Base-by-base conservation (phyloP, 2,329 filamentous ascomycete species). In the Botrytis sinoallii region DNA sequence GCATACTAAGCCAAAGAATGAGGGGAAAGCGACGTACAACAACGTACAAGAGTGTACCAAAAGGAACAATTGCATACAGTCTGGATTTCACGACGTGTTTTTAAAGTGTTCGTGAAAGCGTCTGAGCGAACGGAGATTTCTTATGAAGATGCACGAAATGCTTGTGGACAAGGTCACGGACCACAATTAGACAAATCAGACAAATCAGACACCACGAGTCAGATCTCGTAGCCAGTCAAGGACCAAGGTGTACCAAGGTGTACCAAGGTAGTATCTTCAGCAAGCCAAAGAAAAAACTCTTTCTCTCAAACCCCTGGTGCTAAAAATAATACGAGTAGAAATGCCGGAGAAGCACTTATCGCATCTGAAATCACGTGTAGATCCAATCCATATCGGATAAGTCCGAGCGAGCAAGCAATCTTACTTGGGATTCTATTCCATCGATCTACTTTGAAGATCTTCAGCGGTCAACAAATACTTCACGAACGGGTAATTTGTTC, bases 41-140 rank as follows among this genome's bases (percentile, higher is more conserved):
- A 44, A 69, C 0, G 46, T 57, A 57, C 52, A 16, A 57, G n/a
- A 57, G 29, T 9, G 44, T 9, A 66, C 22, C 5, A 35, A 10
- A 66, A 52, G 2, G 46, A 32, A 57, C 9, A 29, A 68, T 16
- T 40, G 25, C 66, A 57, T 68, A 42, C 35, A 25, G 10, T 57
- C 42, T n/a, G 2, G 35, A 57, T 69, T 32, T 57, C 35, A 57
- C 38, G 35, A 57, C 65, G 25, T 57, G n/a, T 68, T 42, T 42
- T 32, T 32, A 42, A 42, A 57, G 48, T 42, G 25, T 57, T 57
- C 35, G 40, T 9, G 38, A n/a, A n/a, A 29, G 38, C 48, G 25
- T 25, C 29, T 46, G 48, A 55, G 63, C 25, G 63, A 67, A 64
- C 42, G 48, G 72, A 66, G 57, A 61, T 60, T 52, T 75, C 25